phyloP scores from a whole-genome alignment of 495 filamentous ascomycete species.

The Penicillium alfredii region DNA sequence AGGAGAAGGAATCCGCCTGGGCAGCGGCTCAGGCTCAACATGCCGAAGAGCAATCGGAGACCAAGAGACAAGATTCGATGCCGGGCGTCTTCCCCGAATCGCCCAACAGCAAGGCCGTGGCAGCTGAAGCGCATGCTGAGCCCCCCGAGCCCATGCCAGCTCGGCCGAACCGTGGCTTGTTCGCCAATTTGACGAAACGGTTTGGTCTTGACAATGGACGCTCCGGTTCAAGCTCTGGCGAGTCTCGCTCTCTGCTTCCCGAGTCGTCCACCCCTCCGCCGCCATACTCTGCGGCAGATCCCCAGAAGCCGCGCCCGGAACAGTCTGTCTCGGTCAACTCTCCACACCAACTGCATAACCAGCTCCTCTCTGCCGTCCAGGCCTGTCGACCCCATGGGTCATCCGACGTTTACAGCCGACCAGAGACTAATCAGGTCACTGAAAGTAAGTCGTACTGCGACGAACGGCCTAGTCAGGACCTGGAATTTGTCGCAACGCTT shows the following conservation, averaged over 20 bases:
- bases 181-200: conserved; percentile 57
- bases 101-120: conserved; percentile 39
- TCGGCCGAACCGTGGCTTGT: conserved; percentile 46
- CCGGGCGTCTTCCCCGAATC: conserved; percentile 64
- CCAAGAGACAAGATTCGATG: conserved; percentile 43
- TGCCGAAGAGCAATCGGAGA: conserved; percentile 21
- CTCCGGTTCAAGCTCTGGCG: conserved; percentile 20
- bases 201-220: conserved; percentile 55
- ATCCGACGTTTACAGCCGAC: conserved; percentile 59
- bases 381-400: conserved; percentile 77
- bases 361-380: conserved; percentile 72
- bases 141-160: conserved; percentile 25
- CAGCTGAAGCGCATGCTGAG: conserved; percentile 17
- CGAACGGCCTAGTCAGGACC: conserved; percentile 69
- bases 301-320: conserved; percentile 32
- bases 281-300: conserved; percentile 40
- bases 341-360: conserved; percentile 47
- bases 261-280: conserved; percentile 29
- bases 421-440: conserved; percentile 66
- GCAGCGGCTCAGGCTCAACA: conserved; percentile 30
- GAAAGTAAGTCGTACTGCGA: conserved; percentile 90
- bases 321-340: conserved; percentile 38
- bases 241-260: conserved; percentile 20
- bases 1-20: conserved; percentile 57
- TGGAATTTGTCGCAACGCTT: conserved; percentile 65